Evolutionary conservation across 2,329 filamentous ascomycete genomes (phyloP).

Genomic region (Venturia effusa): DNA sequence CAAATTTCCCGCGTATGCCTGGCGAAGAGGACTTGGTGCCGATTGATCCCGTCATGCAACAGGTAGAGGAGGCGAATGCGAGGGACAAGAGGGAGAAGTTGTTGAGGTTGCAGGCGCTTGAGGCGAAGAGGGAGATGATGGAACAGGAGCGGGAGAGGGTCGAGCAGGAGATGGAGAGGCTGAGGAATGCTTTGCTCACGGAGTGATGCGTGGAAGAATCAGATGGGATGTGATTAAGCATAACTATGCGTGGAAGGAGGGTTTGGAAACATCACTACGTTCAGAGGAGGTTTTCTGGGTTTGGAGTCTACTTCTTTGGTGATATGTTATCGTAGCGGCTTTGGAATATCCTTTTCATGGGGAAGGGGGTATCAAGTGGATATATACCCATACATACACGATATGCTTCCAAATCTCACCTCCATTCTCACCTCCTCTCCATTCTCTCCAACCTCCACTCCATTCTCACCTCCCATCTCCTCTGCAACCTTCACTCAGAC

Average conservation of each 20-base stretch:
- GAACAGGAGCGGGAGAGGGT: conserved; percentile 5
- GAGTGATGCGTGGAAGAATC: background rate
- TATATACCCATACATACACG: too few relatives aligned
- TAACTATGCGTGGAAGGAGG: background rate
- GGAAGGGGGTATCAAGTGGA: too few relatives aligned
- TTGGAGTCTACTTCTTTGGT: too few relatives aligned
- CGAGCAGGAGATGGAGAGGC: conserved; percentile 6
- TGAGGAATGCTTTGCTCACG: conserved; percentile 3
- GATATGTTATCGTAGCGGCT: too few relatives aligned
- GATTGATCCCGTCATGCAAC: background rate
- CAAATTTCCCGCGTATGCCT: background rate
- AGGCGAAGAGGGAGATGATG: conserved; percentile 7
- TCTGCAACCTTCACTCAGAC: too few relatives aligned
- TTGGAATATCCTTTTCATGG: too few relatives aligned
- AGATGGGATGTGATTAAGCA: background rate
- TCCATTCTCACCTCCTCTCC: too few relatives aligned
- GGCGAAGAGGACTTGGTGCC: background rate
- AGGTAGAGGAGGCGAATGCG: background rate
- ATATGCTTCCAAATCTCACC: too few relatives aligned
- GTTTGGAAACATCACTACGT: background rate
- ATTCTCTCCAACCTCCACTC: too few relatives aligned
- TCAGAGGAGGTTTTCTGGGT: too few relatives aligned
- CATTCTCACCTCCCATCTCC: too few relatives aligned
- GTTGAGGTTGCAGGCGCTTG: background rate
- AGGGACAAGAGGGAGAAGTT: background rate